These are phyloP conservation scores for Penicillium soppii DNA, from an alignment of 495 filamentous ascomycete species.

Conservation along the genomic window DNA sequence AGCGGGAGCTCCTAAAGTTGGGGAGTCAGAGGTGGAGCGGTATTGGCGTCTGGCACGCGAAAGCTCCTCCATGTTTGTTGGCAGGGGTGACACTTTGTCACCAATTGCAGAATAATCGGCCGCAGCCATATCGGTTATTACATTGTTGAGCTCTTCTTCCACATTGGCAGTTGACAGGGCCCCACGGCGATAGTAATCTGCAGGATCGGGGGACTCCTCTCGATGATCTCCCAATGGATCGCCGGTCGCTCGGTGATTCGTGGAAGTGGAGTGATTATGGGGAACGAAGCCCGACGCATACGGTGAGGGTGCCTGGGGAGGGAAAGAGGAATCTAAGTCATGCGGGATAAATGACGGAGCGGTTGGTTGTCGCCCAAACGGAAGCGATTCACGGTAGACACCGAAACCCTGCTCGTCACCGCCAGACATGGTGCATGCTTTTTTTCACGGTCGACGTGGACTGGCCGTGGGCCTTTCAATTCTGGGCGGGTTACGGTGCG, in stretches of 20 bases:
- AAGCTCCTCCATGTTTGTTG: conserved; percentile 23
- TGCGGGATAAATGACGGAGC: conserved; percentile 22
- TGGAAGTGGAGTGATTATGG: conserved; percentile 24
- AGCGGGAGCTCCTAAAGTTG: conserved; percentile 19
- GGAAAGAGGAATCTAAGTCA: conserved; percentile 25
- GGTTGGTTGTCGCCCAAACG: conserved; percentile 42
- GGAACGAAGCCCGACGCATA: conserved; percentile 20
- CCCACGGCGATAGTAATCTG: conserved; percentile 51
- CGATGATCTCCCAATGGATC: conserved; percentile 12
- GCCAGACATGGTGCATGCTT: conserved; percentile 51
- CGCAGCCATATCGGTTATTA: conserved; percentile 23
- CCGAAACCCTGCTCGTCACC: conserved; percentile 43
- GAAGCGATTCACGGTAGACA: conserved; percentile 31
- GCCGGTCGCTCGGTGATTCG: conserved; percentile 18
- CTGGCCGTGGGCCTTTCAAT: conserved; percentile 31
- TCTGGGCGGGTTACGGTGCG: conserved; percentile 40
- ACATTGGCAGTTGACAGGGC: conserved; percentile 25
- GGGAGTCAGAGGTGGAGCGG: conserved; percentile 40
- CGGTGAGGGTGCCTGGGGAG: conserved; percentile 26
- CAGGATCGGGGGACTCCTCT: conserved; percentile 48
- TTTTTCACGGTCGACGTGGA: conserved; percentile 25
- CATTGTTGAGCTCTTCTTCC: conserved; percentile 25
- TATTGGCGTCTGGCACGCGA: conserved; percentile 26
- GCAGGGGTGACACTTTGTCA: conserved; percentile 29
- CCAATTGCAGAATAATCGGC: conserved; percentile 12